These are phyloP conservation scores for Petrea volubilis DNA, from an alignment of 257 asterid species.

Conservation along the genomic window DNA sequence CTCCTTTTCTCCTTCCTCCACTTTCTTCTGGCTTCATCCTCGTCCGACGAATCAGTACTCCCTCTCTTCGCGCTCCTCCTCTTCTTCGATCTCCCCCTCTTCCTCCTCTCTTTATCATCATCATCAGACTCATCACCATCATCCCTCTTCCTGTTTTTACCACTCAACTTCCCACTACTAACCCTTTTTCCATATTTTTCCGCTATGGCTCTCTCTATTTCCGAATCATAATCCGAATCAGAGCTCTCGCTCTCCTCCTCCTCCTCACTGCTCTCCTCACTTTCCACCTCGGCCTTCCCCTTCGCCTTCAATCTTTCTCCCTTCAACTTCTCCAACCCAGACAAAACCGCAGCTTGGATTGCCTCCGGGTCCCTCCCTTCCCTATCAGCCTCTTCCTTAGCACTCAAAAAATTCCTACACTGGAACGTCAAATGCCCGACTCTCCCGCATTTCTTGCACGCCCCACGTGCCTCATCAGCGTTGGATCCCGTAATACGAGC, in stretches of 20 bases:
- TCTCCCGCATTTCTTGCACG: constrained; percentile 90
- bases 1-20: constrained; percentile 53
- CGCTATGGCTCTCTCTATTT: constrained; percentile 72
- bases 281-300: constrained; percentile 38
- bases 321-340: constrained; percentile 75
- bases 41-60: constrained; percentile 42
- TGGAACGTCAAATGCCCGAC: constrained; percentile 93
- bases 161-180: constrained; percentile 34
- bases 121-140: constrained; percentile 45
- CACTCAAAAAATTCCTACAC: constrained; percentile 92
- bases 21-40: constrained; percentile 45
- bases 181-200: constrained; percentile 47
- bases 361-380: constrained; percentile 54
- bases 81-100: constrained; percentile 64
- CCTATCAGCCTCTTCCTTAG: constrained; percentile 57
- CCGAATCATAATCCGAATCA: constrained; percentile 81
- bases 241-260: constrained; percentile 78
- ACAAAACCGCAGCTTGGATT: constrained; percentile 62
- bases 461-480: constrained; percentile 88
- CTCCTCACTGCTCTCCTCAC: constrained; percentile 55
- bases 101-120: constrained; percentile 37
- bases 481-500: constrained; percentile 88
- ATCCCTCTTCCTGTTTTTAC: constrained; percentile 36
- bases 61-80: constrained; percentile 52
- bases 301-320: constrained; percentile 50